phyloP scores from a whole-genome alignment of 2,329 filamentous ascomycete species.

The Cercospora sojina region DNA sequence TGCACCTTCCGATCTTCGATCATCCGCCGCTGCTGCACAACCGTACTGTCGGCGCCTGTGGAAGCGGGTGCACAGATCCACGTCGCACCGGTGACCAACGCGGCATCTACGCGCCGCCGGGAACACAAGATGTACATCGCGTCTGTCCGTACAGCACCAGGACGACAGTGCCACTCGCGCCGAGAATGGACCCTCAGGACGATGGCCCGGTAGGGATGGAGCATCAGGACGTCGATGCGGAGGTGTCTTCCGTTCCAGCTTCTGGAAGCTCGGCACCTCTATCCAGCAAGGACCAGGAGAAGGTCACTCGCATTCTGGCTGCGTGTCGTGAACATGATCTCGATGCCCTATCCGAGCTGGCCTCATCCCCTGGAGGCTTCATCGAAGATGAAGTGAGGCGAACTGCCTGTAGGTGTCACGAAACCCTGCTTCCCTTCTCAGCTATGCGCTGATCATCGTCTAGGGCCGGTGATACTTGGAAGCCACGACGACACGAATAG shows the following conservation, averaged over 20 bases:
- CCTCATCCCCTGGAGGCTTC: constrained; percentile 47
- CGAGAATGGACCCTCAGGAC: not conserved
- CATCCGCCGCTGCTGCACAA: not conserved
- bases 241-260: not conserved
- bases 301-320: constrained; percentile 37
- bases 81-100: not conserved
- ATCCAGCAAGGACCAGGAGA: constrained; percentile 18
- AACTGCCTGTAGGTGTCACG: constrained; percentile 63
- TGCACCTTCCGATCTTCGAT: not conserved
- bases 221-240: not conserved
- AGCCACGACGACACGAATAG: constrained; percentile 31
- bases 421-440: not conserved
- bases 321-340: constrained; percentile 46
- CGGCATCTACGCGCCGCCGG: not conserved
- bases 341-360: constrained; percentile 43
- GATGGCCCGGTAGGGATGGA: not conserved
- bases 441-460: constrained; percentile 4
- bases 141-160: not conserved
- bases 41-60: not conserved
- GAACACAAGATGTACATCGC: constrained; percentile 9
- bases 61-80: constrained; percentile 13
- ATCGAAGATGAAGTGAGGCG: constrained; percentile 60
- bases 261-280: not conserved
- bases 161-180: not conserved
- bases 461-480: constrained; percentile 63